Percentiles rank a stretch among this genome's conserved stretches.
Evolutionary conservation across 2,329 filamentous ascomycete species (phyloP).

Genomic region (Alternaria ventricosa): DNA sequence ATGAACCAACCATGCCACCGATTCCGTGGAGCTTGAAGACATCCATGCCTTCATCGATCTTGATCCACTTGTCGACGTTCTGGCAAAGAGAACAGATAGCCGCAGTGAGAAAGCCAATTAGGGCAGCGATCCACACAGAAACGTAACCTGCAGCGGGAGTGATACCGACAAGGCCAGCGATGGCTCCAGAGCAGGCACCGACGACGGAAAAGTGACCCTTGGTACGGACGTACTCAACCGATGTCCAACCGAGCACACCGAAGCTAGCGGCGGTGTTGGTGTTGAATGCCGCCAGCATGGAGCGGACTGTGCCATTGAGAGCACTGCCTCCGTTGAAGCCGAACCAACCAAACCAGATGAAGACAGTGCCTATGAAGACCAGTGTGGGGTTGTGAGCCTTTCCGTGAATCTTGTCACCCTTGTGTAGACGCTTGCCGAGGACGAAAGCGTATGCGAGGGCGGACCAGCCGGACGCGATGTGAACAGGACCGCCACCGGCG

Average conservation of each 20-base stretch:
- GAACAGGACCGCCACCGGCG: constrained; percentile 68
- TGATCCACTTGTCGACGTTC: constrained; percentile 61
- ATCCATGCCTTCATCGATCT: constrained; percentile 65
- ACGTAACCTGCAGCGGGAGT: constrained; percentile 63
- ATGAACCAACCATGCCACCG: constrained; percentile 64
- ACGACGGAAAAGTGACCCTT: constrained; percentile 62
- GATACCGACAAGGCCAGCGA: constrained; percentile 67
- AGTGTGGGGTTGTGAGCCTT: constrained; percentile 69
- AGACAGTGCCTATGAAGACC: constrained; percentile 67
- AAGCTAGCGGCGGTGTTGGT: constrained; percentile 63
- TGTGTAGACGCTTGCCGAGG: constrained; percentile 64
- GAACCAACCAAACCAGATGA: constrained; percentile 71
- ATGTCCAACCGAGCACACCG: constrained; percentile 62
- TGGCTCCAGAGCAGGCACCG: constrained; percentile 64
- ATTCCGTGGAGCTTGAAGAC: constrained; percentile 67
- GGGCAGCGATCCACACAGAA: constrained; percentile 60
- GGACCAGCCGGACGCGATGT: constrained; percentile 68
- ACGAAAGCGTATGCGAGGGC: constrained; percentile 69
- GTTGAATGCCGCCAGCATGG: constrained; percentile 64
- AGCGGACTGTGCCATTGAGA: constrained; percentile 55
- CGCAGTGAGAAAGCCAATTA: constrained; percentile 64
- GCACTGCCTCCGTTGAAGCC: constrained; percentile 65
- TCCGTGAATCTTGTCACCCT: constrained; percentile 56
- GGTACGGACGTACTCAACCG: constrained; percentile 60
- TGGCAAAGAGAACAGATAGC: constrained; percentile 58